Conservation (phyloP, 371 early-diverging fungal species). For the Rhizopus stolonifer region DNA sequence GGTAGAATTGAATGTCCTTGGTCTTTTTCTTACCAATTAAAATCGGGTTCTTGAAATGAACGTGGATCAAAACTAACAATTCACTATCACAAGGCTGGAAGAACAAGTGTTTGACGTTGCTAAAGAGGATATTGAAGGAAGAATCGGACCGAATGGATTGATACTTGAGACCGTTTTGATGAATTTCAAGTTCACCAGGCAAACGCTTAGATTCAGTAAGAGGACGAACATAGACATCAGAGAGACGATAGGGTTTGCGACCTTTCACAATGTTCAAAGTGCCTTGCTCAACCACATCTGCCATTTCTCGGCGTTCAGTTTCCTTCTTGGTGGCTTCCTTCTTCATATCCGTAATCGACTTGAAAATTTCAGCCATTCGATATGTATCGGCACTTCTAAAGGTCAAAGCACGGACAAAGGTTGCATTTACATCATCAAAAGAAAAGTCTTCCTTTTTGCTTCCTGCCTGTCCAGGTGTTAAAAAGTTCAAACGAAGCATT, state of each 20-base stretch:
- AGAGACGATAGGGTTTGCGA: constrained; percentile 76
- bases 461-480: constrained; percentile 91
- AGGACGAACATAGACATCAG: constrained; percentile 89
- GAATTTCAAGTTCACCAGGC: constrained; percentile 93
- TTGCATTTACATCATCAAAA: constrained; percentile 86
- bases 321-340: constrained; percentile 89
- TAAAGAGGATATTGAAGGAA: constrained; percentile 90
- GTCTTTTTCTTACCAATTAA: constrained; percentile 98
- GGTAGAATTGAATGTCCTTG: constrained; percentile 98
- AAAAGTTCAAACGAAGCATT: constrained; percentile 96
- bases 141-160: constrained; percentile 82
- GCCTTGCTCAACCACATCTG: constrained; percentile 95
- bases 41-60: constrained; percentile 96
- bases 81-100: constrained; percentile 99
- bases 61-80: constrained; percentile 91
- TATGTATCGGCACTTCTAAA: constrained; percentile 86
- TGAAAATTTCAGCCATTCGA: constrained; percentile 83
- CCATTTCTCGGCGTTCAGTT: constrained; percentile 91
- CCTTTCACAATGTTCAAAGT: constrained; percentile 80
- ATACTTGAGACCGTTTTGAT: constrained; percentile 93
- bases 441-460: constrained; percentile 90
- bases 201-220: constrained; percentile 83
- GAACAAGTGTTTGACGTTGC: constrained; percentile 97
- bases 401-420: constrained; percentile 89
- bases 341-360: constrained; percentile 85